phyloP scores from a whole-genome alignment of 164 flowering plant species.

The Vitis riparia region DNA sequence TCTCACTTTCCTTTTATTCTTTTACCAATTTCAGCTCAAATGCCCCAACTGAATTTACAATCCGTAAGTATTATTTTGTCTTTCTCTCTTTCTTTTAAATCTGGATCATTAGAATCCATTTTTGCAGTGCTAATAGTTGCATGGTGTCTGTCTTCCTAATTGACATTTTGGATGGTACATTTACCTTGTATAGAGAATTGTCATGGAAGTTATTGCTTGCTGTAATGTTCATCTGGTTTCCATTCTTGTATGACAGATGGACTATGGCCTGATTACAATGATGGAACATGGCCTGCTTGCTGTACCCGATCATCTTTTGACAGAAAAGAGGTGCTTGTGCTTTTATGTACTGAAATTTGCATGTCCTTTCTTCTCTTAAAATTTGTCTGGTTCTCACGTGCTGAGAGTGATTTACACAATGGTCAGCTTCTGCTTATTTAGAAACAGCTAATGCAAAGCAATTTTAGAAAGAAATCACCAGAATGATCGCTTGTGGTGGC shows the following conservation, averaged over 20 bases:
- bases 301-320: conserved; percentile 50
- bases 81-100: not conserved
- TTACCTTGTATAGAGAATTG: not conserved
- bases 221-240: conserved; percentile 3
- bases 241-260: conserved; percentile 51
- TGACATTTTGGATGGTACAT: not conserved
- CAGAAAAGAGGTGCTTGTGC: conserved; percentile 46
- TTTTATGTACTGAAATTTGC: not conserved
- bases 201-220: not conserved
- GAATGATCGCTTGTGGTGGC: too few relatives aligned
- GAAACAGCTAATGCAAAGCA: not conserved
- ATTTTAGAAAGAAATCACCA: not conserved
- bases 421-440: not conserved
- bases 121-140: not conserved
- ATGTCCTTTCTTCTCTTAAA: not conserved
- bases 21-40: conserved; percentile 34
- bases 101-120: not conserved
- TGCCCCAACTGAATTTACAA: conserved; percentile 50
- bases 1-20: not conserved
- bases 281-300: conserved; percentile 87
- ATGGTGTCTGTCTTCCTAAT: not conserved
- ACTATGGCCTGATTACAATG: conserved; percentile 80
- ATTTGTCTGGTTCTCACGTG: too few relatives aligned
- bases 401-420: not conserved
- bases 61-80: conserved; percentile 42